A percentile compares a stretch with the other conserved stretches of the same genome.
phyloP scores from a whole-genome alignment of 257 asterid genomes.

The Solanum rostratum region DNA sequence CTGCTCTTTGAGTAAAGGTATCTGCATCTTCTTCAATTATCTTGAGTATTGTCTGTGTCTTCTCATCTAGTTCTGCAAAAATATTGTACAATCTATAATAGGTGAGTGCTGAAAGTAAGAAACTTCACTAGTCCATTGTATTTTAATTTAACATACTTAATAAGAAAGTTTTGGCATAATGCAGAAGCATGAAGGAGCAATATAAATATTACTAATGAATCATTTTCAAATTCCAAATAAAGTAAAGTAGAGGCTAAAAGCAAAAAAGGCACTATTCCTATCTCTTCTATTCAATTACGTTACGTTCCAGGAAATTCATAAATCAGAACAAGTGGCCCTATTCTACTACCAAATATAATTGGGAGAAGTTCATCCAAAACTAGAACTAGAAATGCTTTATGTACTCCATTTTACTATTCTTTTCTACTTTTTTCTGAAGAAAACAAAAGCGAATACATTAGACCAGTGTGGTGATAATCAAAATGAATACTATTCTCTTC shows the following conservation, averaged over 20 bases:
- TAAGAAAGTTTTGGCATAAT: background rate
- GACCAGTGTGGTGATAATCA: background rate
- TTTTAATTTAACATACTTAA: background rate
- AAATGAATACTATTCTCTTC: background rate
- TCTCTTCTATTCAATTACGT: too few species aligned
- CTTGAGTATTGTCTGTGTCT: slow-evolving; percentile 49
- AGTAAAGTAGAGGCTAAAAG: background rate
- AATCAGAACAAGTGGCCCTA: too few species aligned
- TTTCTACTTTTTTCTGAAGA: too few species aligned
- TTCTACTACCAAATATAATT: too few species aligned
- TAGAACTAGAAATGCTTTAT: too few species aligned
- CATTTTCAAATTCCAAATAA: background rate
- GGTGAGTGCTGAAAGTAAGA: background rate
- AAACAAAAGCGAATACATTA: background rate
- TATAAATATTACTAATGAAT: background rate
- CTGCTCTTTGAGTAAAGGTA: slow-evolving; percentile 77
- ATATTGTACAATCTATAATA: background rate
- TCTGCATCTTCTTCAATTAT: slow-evolving; percentile 76
- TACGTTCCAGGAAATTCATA: too few species aligned
- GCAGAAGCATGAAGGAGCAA: background rate
- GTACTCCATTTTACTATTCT: too few species aligned
- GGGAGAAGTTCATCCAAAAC: too few species aligned
- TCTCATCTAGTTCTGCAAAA: slow-evolving; percentile 52
- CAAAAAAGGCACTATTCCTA: too few species aligned
- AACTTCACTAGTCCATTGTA: background rate